Evolutionary conservation across 192 early-diverging fungal species (phyloP).

Genomic region (Podila minutissima): DNA sequence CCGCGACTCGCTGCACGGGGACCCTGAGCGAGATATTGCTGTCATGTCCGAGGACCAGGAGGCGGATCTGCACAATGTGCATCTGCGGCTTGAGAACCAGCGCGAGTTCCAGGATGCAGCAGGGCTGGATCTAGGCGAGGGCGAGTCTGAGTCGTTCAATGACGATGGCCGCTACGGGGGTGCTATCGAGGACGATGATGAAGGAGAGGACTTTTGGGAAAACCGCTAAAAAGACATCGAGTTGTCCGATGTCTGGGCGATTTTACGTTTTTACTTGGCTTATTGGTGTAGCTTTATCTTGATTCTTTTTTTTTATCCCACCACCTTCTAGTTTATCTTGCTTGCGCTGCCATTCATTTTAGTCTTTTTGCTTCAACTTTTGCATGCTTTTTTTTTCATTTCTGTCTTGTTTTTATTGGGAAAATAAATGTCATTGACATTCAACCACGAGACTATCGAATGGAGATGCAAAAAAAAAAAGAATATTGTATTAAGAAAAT

Average conservation of each 20-base stretch:
- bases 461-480: too few species aligned
- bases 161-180: slow-evolving; percentile 46
- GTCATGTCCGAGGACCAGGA: slow-evolving; percentile 45
- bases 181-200: slow-evolving; percentile 32
- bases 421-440: too few species aligned
- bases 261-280: neutral
- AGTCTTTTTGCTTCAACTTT: too few species aligned
- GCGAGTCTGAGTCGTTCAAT: slow-evolving; percentile 17
- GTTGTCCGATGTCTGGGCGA: neutral
- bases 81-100: slow-evolving; percentile 40
- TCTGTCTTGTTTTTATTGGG: too few species aligned
- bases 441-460: too few species aligned
- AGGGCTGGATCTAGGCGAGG: slow-evolving; percentile 37
- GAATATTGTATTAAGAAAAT: too few species aligned
- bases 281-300: neutral
- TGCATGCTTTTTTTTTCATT: too few species aligned
- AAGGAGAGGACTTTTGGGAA: slow-evolving; percentile 50
- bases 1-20: slow-evolving; percentile 1
- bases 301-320: too few species aligned
- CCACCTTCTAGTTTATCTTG: too few species aligned
- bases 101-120: slow-evolving; percentile 47
- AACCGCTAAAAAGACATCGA: slow-evolving; percentile 15
- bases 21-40: slow-evolving; percentile 33
- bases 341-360: too few species aligned
- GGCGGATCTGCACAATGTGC: slow-evolving; percentile 28